Evolutionary conservation across 768 basidiomycete species (phyloP), one percentile per base, ranked within the genome.

Genomic region (Boletus sensibilis): DNA sequence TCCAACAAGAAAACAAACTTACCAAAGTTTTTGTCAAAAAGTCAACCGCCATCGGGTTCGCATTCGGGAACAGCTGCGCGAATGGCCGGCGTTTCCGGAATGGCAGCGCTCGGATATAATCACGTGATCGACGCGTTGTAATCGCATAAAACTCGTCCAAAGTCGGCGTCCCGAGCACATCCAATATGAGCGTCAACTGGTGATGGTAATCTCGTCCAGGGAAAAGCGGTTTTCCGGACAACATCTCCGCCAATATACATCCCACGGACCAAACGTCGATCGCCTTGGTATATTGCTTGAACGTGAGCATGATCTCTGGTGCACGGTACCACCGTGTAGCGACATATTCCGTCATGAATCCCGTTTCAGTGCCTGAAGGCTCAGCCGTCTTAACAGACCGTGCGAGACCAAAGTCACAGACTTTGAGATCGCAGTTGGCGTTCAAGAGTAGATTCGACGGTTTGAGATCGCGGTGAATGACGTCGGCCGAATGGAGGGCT

Each of bases 271-370:
- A 92, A 20, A 92, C 81, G 63, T 92, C 90, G 60, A 92, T 91
- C n/a, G 90, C 90, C 76, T 94, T 94, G 50, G 95, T 96, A 76
- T 99, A 99, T 71, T 97, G 90, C 71, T 97, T 96, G 81, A 98
- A 98, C 11, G 94, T 97, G 50, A 99, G 81, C 97, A 99, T 99
- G 76, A 99, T 95, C 72, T 99, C 97, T 0, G 97, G 97, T 0
- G 97, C 97, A 37, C 97, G 86, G 69, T 98, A 99, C 97, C 97
- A 99, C 64, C 97, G 81, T 25, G 97, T 98, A 2, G 97, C 96
- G 47, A 99, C 97, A 67, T 95, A 96, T 85, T 94, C 92, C 2
- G 93, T 96, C 93, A 95, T 94, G 76, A 94, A 94, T 6, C 87
- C 87, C 7, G 82, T 90, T 64, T 91, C 89, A 8, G 88, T 91